Percentiles rank a stretch among this genome's conserved stretches.
Evolutionary conservation across 305 asterid species (phyloP).

Genomic region (Rubia tinctorum): DNA sequence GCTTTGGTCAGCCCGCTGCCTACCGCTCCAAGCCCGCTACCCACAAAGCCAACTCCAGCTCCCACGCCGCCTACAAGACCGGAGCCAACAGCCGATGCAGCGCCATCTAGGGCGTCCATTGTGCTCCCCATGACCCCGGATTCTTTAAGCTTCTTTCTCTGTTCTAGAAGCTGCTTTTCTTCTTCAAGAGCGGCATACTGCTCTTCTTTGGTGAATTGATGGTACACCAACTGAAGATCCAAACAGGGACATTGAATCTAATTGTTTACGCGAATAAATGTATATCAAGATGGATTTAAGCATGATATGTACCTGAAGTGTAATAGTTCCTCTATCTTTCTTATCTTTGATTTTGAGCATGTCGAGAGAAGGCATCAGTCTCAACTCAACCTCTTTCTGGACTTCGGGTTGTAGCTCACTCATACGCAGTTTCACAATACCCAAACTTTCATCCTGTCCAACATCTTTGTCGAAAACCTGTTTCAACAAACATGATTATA

Average conservation of each 20-base stretch:
- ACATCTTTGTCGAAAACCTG: slow-evolving; percentile 93
- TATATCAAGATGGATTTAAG: not conserved
- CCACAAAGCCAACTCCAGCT: slow-evolving; percentile 75
- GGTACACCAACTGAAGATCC: slow-evolving; percentile 61
- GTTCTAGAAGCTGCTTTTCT: slow-evolving; percentile 77
- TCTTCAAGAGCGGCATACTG: slow-evolving; percentile 78
- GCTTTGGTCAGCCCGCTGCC: slow-evolving; percentile 83
- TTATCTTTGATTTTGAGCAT: slow-evolving; percentile 88
- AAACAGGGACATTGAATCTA: not conserved
- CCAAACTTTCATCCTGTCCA: slow-evolving; percentile 88
- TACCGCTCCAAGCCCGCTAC: slow-evolving; percentile 76
- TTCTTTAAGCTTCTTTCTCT: slow-evolving; percentile 82
- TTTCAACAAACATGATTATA: slow-evolving; percentile 6
- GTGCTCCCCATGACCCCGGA: slow-evolving; percentile 93
- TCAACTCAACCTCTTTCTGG: slow-evolving; percentile 52
- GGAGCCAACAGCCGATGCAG: slow-evolving; percentile 65
- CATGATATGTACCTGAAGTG: slow-evolving; percentile 28
- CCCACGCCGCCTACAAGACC: slow-evolving; percentile 59
- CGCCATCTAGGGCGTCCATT: slow-evolving; percentile 94
- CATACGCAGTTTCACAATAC: slow-evolving; percentile 66
- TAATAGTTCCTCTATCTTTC: slow-evolving; percentile 82
- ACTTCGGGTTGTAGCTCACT: slow-evolving; percentile 65
- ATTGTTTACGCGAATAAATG: not conserved
- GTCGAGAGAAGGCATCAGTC: slow-evolving; percentile 77
- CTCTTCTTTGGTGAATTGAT: slow-evolving; percentile 84